Evolutionary conservation across 1,284 basidiomycete genomes (phyloP).

Genomic region (Cryptococcus maquisensis): DNA sequence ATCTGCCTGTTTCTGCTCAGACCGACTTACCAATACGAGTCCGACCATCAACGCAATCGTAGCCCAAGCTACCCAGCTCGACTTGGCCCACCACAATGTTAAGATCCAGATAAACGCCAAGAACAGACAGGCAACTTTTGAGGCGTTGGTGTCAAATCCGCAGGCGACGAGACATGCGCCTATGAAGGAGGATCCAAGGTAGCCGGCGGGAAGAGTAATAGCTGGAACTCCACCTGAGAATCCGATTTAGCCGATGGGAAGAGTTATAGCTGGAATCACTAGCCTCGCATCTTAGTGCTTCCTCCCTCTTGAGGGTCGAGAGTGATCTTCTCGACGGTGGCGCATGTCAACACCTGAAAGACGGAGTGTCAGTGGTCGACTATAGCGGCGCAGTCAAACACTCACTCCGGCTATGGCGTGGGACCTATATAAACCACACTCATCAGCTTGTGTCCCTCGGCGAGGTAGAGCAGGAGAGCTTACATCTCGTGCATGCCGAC

Average conservation of each 20-base stretch:
- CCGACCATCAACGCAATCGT: slow-evolving; percentile 44
- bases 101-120: slow-evolving; percentile 84
- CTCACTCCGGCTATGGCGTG: slow-evolving; percentile 66
- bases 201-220: slow-evolving; percentile 68
- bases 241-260: background rate
- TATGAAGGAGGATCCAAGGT: slow-evolving; percentile 86
- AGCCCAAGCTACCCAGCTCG: slow-evolving; percentile 60
- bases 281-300: slow-evolving; percentile 85
- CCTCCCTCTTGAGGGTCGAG: slow-evolving; percentile 76
- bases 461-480: slow-evolving; percentile 5
- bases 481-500: slow-evolving; percentile 85
- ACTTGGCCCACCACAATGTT: slow-evolving; percentile 80
- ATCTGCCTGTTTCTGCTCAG: background rate
- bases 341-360: slow-evolving; percentile 71
- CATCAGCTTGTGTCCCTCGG: slow-evolving; percentile 3
- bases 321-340: slow-evolving; percentile 74
- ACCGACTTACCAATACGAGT: slow-evolving; percentile 35
- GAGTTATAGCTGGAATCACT: slow-evolving; percentile 79
- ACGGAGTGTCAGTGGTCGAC: slow-evolving; percentile 28
- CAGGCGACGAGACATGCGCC: slow-evolving; percentile 85
- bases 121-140: slow-evolving; percentile 79
- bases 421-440: slow-evolving; percentile 56
- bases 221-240: background rate
- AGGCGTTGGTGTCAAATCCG: slow-evolving; percentile 86
- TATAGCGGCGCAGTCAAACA: slow-evolving; percentile 9